Evolutionary conservation across 2,329 filamentous ascomycete genomes (phyloP).

Genomic region (Calcarisporium arbuscula): DNA sequence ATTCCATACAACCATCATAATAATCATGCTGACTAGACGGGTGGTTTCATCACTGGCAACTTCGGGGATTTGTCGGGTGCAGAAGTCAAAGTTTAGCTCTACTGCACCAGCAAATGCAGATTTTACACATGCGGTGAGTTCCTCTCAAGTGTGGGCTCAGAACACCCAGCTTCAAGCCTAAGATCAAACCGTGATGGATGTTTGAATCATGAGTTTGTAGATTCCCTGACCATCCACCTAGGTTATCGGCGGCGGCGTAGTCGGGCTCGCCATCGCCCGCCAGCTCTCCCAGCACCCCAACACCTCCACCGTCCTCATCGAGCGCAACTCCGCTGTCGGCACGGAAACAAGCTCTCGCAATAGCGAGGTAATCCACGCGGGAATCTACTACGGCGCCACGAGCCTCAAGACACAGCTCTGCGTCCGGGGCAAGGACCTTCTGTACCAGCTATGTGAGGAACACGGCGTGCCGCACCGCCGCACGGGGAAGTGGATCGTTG

Average conservation of each 20-base stretch:
- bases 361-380: conserved; percentile 94
- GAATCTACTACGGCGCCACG: conserved; percentile 75
- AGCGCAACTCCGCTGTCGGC: conserved; percentile 68
- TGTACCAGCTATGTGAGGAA: conserved; percentile 71
- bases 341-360: conserved; percentile 87
- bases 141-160: no score
- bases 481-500: conserved; percentile 92
- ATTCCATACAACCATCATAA: no score
- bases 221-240: conserved; percentile 15
- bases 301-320: conserved; percentile 68
- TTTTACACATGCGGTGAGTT: conserved; percentile 40
- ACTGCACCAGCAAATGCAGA: conserved; percentile 27
- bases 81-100: conserved; percentile 28
- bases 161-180: no score
- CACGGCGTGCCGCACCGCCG: conserved; percentile 64
- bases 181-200: conserved; percentile 3
- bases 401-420: conserved; percentile 82
- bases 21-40: conserved; percentile 8
- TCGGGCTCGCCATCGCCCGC: conserved; percentile 75
- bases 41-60: not conserved
- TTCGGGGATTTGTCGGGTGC: not conserved
- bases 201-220: conserved; percentile 10
- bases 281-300: conserved; percentile 59
- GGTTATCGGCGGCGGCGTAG: conserved; percentile 56
- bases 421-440: conserved; percentile 64